These are phyloP conservation scores for Toxicodendron radicans DNA, from an alignment of 345 rosid species.

Conservation along the genomic window DNA sequence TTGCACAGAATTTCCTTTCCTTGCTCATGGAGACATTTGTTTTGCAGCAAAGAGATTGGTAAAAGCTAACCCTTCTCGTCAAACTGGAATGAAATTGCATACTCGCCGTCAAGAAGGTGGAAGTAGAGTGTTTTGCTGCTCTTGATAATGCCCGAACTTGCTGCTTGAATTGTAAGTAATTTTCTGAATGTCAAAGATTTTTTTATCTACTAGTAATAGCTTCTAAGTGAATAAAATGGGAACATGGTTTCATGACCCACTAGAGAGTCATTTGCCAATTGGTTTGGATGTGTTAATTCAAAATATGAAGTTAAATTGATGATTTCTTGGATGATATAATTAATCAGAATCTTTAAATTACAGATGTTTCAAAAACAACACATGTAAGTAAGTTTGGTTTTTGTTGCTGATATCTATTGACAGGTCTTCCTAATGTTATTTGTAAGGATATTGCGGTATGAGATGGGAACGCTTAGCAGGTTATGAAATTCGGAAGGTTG, in stretches of 20 bases:
- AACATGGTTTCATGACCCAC: constrained; percentile 8
- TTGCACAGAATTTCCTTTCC: not conserved
- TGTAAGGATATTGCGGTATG: not conserved
- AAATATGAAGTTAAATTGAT: not conserved
- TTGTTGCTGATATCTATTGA: not conserved
- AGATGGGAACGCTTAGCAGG: constrained; percentile 1
- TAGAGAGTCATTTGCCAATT: not conserved
- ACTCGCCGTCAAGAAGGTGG: constrained; percentile 40
- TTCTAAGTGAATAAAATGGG: not conserved
- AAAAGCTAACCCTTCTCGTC: constrained; percentile 57
- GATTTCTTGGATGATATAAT: constrained; percentile 7
- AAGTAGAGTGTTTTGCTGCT: constrained; percentile 63
- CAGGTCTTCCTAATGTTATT: constrained; percentile 13
- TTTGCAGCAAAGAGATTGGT: constrained; percentile 66
- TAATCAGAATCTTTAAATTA: not conserved
- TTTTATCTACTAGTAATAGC: not conserved
- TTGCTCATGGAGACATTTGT: constrained; percentile 13
- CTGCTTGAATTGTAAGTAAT: constrained; percentile 15
- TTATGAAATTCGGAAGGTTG: constrained; percentile 9
- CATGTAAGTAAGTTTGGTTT: not conserved
- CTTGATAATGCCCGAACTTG: constrained; percentile 24
- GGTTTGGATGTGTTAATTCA: not conserved
- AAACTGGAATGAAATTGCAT: constrained; percentile 67
- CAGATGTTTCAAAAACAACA: not conserved
- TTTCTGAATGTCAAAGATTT: not conserved